phyloP scores from a whole-genome alignment of 2,329 filamentous ascomycete species.

The Ceratocystis papillata region DNA sequence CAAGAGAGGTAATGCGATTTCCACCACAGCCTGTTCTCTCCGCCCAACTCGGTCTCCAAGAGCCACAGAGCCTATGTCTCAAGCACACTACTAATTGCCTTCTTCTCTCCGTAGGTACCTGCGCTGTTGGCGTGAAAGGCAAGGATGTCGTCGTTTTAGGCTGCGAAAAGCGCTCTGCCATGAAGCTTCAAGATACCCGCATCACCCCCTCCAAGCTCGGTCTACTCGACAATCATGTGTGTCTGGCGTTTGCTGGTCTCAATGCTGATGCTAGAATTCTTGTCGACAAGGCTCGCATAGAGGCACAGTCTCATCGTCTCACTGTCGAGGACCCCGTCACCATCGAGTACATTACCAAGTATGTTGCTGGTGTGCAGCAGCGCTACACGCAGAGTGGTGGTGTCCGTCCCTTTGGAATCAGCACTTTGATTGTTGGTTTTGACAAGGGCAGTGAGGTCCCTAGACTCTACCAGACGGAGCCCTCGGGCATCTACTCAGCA shows the following conservation, averaged over 20 bases:
- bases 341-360: constrained; percentile 99
- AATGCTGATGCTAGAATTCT: constrained; percentile 97
- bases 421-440: constrained; percentile 96
- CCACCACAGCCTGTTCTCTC: constrained; percentile 27
- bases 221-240: constrained; percentile 88
- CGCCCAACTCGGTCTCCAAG: constrained; percentile 4
- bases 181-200: constrained; percentile 98
- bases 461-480: constrained; percentile 93
- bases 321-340: constrained; percentile 95
- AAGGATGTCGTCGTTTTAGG: constrained; percentile 87
- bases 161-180: constrained; percentile 96
- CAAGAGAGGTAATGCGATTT: constrained; percentile 64
- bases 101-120: constrained; percentile 56
- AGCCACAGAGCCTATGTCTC: background rate
- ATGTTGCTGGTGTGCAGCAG: constrained; percentile 95
- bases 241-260: constrained; percentile 90
- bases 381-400: constrained; percentile 98
- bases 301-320: constrained; percentile 92
- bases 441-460: constrained; percentile 84
- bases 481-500: constrained; percentile 97
- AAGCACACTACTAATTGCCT: constrained; percentile 16
- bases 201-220: constrained; percentile 99
- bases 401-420: constrained; percentile 97
- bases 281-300: constrained; percentile 93
- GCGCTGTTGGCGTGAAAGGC: constrained; percentile 95